Evolutionary conservation across 2,329 filamentous ascomycete species (phyloP).

Genomic region (Aphanoascus verrucosus): DNA sequence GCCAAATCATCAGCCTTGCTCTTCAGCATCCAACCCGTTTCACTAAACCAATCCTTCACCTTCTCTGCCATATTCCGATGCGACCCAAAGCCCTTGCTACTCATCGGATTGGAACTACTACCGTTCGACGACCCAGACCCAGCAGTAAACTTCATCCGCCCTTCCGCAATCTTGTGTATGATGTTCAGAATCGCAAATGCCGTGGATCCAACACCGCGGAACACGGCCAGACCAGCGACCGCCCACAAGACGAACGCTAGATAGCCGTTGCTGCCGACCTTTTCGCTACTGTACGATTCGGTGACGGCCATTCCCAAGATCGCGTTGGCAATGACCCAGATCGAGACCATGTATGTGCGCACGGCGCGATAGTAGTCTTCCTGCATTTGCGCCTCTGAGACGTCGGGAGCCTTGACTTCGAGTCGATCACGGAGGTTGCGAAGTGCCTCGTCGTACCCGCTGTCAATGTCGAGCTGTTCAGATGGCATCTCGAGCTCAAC

Average conservation of each 20-base stretch:
- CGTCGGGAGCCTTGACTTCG: constrained; percentile 55
- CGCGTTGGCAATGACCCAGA: constrained; percentile 87
- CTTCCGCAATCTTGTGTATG: constrained; percentile 77
- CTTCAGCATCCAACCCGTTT: constrained; percentile 28
- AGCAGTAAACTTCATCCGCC: constrained; percentile 53
- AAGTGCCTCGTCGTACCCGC: constrained; percentile 90
- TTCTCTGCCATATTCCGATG: constrained; percentile 27
- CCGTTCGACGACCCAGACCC: constrained; percentile 17
- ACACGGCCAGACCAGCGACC: constrained; percentile 74
- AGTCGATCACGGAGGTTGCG: constrained; percentile 89
- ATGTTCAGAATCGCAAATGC: constrained; percentile 76
- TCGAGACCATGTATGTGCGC: constrained; percentile 92
- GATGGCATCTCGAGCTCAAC: constrained; percentile 96
- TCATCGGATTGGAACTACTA: constrained; percentile 13
- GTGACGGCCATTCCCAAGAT: constrained; percentile 86
- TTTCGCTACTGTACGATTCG: constrained; percentile 65
- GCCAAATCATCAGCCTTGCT: constrained; percentile 27
- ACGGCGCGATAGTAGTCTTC: constrained; percentile 98
- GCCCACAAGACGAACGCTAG: constrained; percentile 87
- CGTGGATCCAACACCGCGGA: constrained; percentile 72
- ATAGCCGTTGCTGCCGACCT: constrained; percentile 76
- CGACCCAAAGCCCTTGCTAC: constrained; percentile 13
- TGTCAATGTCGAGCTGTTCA: constrained; percentile 96
- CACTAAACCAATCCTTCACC: constrained; percentile 28
- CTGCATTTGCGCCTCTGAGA: constrained; percentile 72